Evolutionary conservation across 352 stramenopile species (phyloP), one percentile per base, ranked within the genome.

Genomic region (Blastocystis hominis): DNA sequence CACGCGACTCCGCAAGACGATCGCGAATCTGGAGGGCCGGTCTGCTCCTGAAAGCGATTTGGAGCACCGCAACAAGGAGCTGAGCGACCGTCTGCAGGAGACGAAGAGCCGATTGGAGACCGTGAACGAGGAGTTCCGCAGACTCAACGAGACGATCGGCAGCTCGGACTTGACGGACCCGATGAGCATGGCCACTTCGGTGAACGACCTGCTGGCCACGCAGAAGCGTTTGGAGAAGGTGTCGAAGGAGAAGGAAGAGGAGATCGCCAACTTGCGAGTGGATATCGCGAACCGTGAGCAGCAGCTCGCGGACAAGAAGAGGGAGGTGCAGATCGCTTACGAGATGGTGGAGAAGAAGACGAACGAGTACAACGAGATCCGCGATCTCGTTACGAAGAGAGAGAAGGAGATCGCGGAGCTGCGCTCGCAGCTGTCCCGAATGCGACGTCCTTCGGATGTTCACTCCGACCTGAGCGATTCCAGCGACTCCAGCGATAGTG

Each of bases 141-240:
- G 9, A 53, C 10, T 84, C 5, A 66, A 53, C 56, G 24, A 66
- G 50, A 53, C 55, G 72, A 34, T 84, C 44, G 50, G 68, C 34
- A 38, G 46, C 7, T 42, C 53, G 56, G 47, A 34, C 36, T 20
- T n/a, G 9, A 17, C 17, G 1, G 44, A 53, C 40, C 13, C 42
- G 50, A n/a, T 24, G 13, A 53, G 68, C 6, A 36, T 84, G 0
- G 40, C 13, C 2, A 20, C 15, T 20, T 66, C 42, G 72, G 53
- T 84, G 34, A 44, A 15, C 1, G 55, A 84, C 9, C 72, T 84
- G 72, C 66, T 15, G 40, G 53, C 72, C 20, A 44, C 46, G 72
- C 66, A 84, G 72, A 53, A 84, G 72, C 59, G 38, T n/a, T 30
- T 84, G 50, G 72, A 84, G 72, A 20, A 47, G 55, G 72, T 68